Evolutionary conservation across 2,329 filamentous ascomycete species (phyloP), one percentile per base, ranked within the genome.

Genomic region (Hypoxylon sp.): DNA sequence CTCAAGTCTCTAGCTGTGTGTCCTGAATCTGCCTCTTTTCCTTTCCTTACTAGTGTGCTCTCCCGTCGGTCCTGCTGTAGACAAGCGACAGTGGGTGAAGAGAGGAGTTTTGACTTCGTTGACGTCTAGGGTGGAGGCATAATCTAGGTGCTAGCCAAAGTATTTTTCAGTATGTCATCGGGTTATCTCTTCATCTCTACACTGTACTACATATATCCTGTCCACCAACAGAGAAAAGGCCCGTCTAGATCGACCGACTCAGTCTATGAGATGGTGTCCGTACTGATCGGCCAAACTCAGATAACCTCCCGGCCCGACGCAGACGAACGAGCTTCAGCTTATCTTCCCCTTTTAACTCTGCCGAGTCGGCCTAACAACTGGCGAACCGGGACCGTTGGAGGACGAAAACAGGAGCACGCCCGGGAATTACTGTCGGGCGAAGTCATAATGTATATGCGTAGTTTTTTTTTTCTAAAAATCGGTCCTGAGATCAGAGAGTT

Each of bases 1-100:
- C 33, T 8, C 4, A 20, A 42, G 6, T 48, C 15, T 49, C 13
- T 29, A 6, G 26, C 26, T 6, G n/a, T 37, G 26, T 33, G 29
- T 31, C 50, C 38, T 42, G 48, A 37, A 40, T 24, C 49, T 27
- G 45, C 5, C n/a, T 38, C 29, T 24, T 27, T 18, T n/a, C n/a
- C 3, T 40, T 20, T 23, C 35, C 11, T 33, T 33, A 6, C 15
- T n/a, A 3, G n/a, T 8, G 15, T 18, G 31, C 31, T 18, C 7
- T 15, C n/a, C 18, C 18, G n/a, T 35, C 18, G 31, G 18, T 18
- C 31, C 10, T 33, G 31, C 31, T 18, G 31, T 9, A 17, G 15
- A 15, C 10, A 2, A 35, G 6, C 6, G 9, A 15, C 18, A 15
- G 18, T 35, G n/a, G 15, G 5, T 35, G 31, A 35, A 17, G n/a